A percentile compares a stretch with the other conserved stretches of the same genome.
Evolutionary conservation across 202 grass and related monocot species (phyloP).

Genomic region (Sporobolus alterniflorus): DNA sequence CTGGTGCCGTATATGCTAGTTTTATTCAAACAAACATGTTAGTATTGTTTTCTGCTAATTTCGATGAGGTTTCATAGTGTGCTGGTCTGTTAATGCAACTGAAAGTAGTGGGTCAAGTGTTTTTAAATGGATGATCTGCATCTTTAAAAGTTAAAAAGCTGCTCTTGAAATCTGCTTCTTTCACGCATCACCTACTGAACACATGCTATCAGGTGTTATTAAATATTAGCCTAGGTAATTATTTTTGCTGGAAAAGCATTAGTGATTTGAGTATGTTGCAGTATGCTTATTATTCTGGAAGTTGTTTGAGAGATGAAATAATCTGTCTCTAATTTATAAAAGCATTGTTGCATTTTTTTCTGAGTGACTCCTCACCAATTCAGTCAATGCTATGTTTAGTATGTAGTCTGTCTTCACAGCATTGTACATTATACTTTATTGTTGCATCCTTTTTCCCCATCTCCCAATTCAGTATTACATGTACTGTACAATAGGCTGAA

Average conservation of each 20-base stretch:
- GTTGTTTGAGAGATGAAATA: not conserved
- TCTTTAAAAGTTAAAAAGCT: not conserved
- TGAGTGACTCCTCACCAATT: not conserved
- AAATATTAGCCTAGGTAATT: not conserved
- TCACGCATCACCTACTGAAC: not conserved
- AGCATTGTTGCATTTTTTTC: not conserved
- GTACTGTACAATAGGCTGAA: conserved; percentile 53
- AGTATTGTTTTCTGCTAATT: not conserved
- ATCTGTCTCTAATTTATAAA: not conserved
- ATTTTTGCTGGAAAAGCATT: not conserved
- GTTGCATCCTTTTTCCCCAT: not conserved
- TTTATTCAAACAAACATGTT: not conserved
- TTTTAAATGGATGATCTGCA: not conserved
- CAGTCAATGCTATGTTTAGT: not conserved
- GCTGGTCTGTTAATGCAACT: not conserved
- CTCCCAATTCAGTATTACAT: conserved; percentile 11
- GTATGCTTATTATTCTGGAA: not conserved
- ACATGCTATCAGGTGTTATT: not conserved
- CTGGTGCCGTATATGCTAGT: not conserved
- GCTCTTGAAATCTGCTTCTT: not conserved
- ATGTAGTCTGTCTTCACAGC: not conserved
- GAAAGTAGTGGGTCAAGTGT: not conserved
- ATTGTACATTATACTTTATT: not conserved
- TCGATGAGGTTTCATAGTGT: not conserved
- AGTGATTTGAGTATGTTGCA: not conserved